Percentiles rank a stretch among this genome's conserved stretches.
These are phyloP conservation scores for Annona squamosa DNA, from an alignment of 164 flowering plant genomes.

Conservation along the genomic window DNA sequence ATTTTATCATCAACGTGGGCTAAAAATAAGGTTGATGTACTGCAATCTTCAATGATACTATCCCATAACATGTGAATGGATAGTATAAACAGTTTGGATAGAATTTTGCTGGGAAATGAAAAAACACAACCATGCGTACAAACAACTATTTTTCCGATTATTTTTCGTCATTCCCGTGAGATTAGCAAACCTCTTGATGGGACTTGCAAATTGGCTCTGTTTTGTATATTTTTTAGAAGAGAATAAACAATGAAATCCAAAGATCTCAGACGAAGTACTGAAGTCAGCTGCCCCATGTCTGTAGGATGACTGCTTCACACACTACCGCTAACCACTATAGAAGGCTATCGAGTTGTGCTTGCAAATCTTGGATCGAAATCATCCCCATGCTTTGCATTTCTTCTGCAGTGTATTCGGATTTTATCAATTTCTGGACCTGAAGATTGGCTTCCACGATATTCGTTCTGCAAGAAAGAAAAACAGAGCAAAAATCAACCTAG, in stretches of 20 bases:
- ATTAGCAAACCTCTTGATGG: not conserved
- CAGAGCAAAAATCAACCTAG: not conserved
- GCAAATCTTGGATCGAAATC: slow-evolving; percentile 55
- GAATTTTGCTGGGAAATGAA: too few species aligned
- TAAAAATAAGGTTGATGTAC: too few species aligned
- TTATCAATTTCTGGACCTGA: slow-evolving; percentile 58
- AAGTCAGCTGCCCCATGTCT: not conserved
- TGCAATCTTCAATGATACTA: too few species aligned
- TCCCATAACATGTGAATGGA: too few species aligned
- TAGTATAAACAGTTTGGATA: too few species aligned
- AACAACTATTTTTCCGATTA: too few species aligned
- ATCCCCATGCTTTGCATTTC: slow-evolving; percentile 53
- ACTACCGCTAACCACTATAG: slow-evolving; percentile 26
- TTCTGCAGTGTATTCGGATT: slow-evolving; percentile 67
- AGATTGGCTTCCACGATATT: slow-evolving; percentile 88
- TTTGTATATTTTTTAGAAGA: too few species aligned
- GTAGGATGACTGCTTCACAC: not conserved
- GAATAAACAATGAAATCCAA: not conserved
- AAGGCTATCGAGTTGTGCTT: slow-evolving; percentile 68
- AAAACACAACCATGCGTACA: too few species aligned
- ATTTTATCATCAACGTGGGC: too few species aligned
- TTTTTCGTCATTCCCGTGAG: too few species aligned
- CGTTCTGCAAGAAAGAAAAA: slow-evolving; percentile 46
- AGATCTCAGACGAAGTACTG: not conserved
- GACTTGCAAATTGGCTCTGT: not conserved